Evolutionary conservation across 2,329 filamentous ascomycete genomes (phyloP).

Genomic region (Cordyceps cicadae): DNA sequence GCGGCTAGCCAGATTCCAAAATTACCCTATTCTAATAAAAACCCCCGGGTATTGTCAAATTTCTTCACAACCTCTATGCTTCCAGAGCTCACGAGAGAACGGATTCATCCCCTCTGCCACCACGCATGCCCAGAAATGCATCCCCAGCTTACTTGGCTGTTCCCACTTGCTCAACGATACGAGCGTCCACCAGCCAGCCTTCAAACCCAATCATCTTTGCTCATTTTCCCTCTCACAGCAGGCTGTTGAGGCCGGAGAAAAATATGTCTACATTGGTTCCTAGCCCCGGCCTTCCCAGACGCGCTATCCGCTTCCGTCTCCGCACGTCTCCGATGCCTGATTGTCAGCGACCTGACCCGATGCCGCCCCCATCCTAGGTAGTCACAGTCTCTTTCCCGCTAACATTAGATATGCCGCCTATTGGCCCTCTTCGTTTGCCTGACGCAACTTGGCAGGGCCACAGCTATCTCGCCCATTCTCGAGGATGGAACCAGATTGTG

Average conservation of each 20-base stretch:
- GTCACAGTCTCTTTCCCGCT: too few relatives aligned
- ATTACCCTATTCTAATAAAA: too few relatives aligned
- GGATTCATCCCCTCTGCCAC: not conserved
- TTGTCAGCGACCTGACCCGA: not conserved
- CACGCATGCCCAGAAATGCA: not conserved
- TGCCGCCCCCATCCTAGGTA: not conserved
- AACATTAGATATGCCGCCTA: not conserved
- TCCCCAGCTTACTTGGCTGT: not conserved
- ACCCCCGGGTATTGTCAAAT: too few relatives aligned
- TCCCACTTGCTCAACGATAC: not conserved
- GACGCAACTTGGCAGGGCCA: not conserved
- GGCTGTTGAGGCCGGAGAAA: not conserved
- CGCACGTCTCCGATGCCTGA: not conserved
- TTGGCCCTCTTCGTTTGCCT: not conserved
- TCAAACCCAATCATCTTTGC: not conserved
- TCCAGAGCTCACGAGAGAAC: not conserved
- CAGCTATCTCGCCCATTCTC: not conserved
- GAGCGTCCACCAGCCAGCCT: not conserved
- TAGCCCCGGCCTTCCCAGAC: not conserved
- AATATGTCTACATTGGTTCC: constrained; percentile 2
- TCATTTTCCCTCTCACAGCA: not conserved
- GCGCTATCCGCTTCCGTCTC: not conserved
- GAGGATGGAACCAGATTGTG: not conserved
- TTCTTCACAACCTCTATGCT: too few relatives aligned
- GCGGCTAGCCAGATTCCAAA: too few relatives aligned